Conservation (phyloP, 1,284 basidiomycete genomes). For the Pyrrhoderma lamaoense region DNA sequence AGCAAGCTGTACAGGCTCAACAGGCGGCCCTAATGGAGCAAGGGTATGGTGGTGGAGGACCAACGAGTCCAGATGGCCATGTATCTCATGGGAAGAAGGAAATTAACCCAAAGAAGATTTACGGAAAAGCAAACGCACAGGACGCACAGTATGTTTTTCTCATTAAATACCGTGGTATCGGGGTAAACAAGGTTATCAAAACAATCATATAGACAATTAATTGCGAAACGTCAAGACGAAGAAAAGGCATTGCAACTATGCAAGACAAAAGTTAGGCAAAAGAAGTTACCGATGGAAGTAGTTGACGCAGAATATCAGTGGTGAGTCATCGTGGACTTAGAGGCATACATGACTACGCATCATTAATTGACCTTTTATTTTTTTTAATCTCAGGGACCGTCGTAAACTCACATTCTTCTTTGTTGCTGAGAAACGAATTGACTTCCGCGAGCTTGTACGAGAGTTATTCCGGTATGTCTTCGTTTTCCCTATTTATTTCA, state of each 20-base stretch:
- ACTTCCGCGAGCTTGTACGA: conserved; percentile 92
- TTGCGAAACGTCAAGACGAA: conserved; percentile 84
- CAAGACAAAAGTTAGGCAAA: conserved; percentile 83
- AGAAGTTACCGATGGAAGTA: conserved; percentile 96
- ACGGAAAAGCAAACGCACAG: conserved; percentile 80
- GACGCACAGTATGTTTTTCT: conserved; percentile 65
- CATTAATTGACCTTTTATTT: conserved; percentile 2
- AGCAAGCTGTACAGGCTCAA: conserved; percentile 40
- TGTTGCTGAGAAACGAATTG: conserved; percentile 90
- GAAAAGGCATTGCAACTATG: conserved; percentile 88
- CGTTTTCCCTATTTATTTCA: not conserved
- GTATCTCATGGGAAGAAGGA: conserved; percentile 60
- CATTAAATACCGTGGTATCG: conserved; percentile 13
- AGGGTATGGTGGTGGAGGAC: conserved; percentile 33
- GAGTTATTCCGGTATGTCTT: conserved; percentile 74
- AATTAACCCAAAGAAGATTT: conserved; percentile 95
- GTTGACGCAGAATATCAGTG: conserved; percentile 98
- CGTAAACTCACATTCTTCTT: conserved; percentile 98
- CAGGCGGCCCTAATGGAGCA: conserved; percentile 35
- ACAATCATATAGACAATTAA: conserved; percentile 52
- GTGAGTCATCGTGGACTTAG: conserved; percentile 42
- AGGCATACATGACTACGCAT: no score
- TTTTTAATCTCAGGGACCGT: conserved; percentile 68
- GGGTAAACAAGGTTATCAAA: no score
- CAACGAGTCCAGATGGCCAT: conserved; percentile 48